phyloP scores from a whole-genome alignment of 2,329 filamentous ascomycete species.

The Aspergillus fumigatus region DNA sequence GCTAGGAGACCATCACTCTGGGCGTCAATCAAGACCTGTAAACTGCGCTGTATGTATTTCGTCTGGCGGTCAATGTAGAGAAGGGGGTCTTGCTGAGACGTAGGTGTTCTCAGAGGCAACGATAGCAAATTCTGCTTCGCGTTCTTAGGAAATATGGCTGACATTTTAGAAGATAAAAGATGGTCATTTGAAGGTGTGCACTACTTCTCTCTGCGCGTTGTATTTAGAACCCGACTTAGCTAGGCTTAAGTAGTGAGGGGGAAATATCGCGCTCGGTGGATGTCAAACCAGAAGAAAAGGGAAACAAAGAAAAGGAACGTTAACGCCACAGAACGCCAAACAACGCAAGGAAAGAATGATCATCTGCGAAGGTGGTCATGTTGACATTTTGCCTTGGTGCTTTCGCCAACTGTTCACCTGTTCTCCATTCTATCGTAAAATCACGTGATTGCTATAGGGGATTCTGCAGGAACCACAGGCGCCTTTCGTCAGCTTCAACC shows the following conservation, averaged over 20 bases:
- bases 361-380: neutral
- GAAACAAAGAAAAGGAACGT: neutral
- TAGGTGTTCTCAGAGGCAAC: conserved; percentile 27
- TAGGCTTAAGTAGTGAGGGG: neutral
- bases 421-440: conserved; percentile 8
- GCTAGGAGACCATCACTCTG: conserved; percentile 55
- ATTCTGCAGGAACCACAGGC: conserved; percentile 23
- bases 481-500: conserved; percentile 25
- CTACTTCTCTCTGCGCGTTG: neutral
- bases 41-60: conserved; percentile 51
- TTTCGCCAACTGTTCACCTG: neutral
- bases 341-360: neutral
- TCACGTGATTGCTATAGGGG: conserved; percentile 23
- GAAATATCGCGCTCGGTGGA: neutral
- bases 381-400: neutral
- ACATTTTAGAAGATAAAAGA: conserved; percentile 22
- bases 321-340: neutral
- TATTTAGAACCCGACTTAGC: neutral
- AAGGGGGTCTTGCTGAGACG: conserved; percentile 39
- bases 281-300: neutral
- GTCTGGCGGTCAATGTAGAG: conserved; percentile 50
- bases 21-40: conserved; percentile 57
- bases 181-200: neutral
- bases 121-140: conserved; percentile 22
- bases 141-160: conserved; percentile 23